Evolutionary conservation across 2,329 filamentous ascomycete genomes (phyloP), one percentile per base, ranked within the genome.

Genomic region (Sporothrix luriei): DNA sequence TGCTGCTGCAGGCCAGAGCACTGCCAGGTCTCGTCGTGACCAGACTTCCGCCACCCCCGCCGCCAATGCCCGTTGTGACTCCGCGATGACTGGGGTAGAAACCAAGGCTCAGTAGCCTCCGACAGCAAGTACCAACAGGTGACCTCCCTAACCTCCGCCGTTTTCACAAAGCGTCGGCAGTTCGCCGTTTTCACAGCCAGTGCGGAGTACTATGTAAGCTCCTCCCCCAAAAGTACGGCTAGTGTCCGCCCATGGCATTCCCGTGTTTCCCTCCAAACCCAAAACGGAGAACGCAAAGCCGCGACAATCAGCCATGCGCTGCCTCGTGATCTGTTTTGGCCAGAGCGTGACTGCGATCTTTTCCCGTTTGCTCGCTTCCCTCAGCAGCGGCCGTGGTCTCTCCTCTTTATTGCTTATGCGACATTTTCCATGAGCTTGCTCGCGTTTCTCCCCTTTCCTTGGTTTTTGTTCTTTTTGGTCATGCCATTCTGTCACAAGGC

Each of bases 41-140:
- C 62, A 51, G 51, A 19, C 26, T 52, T 52, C 62, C 62, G 46
- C 62, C 62, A 51, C 48, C 62, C 62, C 62, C 62, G 26, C 59
- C 40, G 59, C 59, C 40, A 48, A 48, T 19, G 1, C 33, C 40
- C 40, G 40, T 16, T 16, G 40, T 43, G 11, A 16, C 11, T 43
- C 14, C 4, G 40, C 9, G 14, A 43, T 43, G 24, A 52, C 26
- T 38, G 43, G 46, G 62, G 43, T 38, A 51, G 29, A 16, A 33
- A 3, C 48, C n/a, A n/a, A 52, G 9, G 48, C 24, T 40, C 40
- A 33, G 43, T 33, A 33, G 59, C 16, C 13, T 24, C 7, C 21
- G 49, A 21, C 19, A n/a, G 16, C 7, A 48, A 24, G 10, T 40
- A 49, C 29, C 62, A 66, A 48, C 48, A 40, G 62, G 33, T 33